These are phyloP conservation scores for Ammopiptanthus mongolicus DNA, from an alignment of 306 rosid genomes.

Conservation along the genomic window DNA sequence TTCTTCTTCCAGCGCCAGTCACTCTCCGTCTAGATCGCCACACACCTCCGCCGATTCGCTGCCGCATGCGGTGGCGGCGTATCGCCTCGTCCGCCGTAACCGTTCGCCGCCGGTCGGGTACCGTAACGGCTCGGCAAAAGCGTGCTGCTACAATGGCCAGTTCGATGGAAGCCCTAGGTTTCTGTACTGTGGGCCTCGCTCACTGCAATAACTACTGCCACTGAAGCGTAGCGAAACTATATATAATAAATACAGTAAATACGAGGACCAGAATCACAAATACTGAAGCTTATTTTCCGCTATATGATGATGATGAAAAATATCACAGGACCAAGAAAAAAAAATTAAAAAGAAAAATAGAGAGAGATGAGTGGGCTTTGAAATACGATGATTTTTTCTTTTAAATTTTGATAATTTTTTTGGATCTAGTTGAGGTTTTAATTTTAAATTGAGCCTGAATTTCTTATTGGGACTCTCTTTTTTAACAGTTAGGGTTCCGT, in stretches of 20 bases:
- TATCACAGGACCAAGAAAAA: background rate
- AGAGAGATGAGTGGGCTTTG: background rate
- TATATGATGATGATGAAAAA: constrained; percentile 4
- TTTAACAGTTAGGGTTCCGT: background rate
- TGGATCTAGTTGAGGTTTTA: constrained; percentile 7
- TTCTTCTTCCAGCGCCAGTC: constrained; percentile 34
- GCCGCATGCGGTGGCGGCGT: constrained; percentile 20
- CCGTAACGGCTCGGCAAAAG: constrained; percentile 31
- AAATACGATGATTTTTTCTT: background rate
- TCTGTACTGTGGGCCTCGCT: constrained; percentile 27
- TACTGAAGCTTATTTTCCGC: background rate
- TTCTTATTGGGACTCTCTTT: background rate
- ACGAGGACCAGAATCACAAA: background rate
- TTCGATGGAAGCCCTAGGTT: constrained; percentile 33
- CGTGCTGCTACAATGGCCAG: constrained; percentile 28
- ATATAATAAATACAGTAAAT: constrained; percentile 15
- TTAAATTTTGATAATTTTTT: background rate
- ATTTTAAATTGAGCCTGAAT: background rate
- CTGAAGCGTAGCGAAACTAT: background rate
- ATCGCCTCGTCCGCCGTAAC: constrained; percentile 8
- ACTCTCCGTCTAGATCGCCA: constrained; percentile 39
- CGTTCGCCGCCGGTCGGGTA: constrained; percentile 3
- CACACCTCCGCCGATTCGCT: constrained; percentile 31
- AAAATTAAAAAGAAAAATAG: background rate
- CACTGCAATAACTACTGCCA: constrained; percentile 33